Evolutionary conservation across 305 asterid species (phyloP), one percentile per base, ranked within the genome.

Genomic region (Fraxinus greggii): DNA sequence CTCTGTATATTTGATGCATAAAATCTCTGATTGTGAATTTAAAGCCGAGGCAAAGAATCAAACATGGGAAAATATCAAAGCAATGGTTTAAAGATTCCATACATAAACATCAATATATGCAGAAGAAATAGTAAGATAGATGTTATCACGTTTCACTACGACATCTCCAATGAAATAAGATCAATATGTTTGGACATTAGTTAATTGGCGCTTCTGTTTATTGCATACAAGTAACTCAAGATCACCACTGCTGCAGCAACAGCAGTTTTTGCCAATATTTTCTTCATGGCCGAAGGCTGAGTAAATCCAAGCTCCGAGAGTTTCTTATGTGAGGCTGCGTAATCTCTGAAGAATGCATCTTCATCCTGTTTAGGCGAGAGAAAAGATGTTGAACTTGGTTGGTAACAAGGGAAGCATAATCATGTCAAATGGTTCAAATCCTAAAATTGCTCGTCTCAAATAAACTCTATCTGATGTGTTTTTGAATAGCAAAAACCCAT

Each of bases 291-390:
- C 0, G 84, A 82, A 15, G 88, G 88, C 7, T 88, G 88, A 70
- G 80, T 76, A 76, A 95, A 94, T 51, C 97, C 97, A 31, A 95
- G 91, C 83, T 95, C 98, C 1, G 98, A 94, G 19, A 95, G 94
- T 78, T 89, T 93, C 85, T 95, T 93, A 89, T 94, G 98, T 28
- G 98, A 94, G 3, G 45, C 91, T 1, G 97, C 97, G 28, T 95
- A 94, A 80, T 95, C 97, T 85, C 76, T 89, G 85, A 94, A 91
- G 90, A 95, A 94, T 74, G 90, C 91, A 72, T 95, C 99, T 87
- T 95, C 94, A 69, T 95, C 98, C 98, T 67, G 35, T 65, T 65
- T 26, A 65, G 19, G 74, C 35, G 8, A 67, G n/a, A 67, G 38
- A 67, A 28, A 13, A 67, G 38, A 67, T 28, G 15, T 28, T 29